Conservation (phyloP, 2,329 filamentous ascomycete species). For the Basipetospora chlamydospora region DNA sequence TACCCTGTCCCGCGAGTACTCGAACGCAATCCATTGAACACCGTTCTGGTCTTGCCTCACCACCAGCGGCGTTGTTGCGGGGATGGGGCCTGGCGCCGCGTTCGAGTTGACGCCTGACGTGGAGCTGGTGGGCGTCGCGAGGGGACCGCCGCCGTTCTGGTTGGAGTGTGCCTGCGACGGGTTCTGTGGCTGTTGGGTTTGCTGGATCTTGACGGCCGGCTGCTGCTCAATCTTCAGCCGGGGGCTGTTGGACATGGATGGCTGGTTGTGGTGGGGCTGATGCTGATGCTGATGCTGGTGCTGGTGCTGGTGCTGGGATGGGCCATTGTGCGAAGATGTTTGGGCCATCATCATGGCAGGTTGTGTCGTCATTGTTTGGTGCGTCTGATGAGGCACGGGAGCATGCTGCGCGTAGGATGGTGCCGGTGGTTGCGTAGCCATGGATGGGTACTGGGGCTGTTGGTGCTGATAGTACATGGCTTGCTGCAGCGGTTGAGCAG, state of each 20-base stretch:
- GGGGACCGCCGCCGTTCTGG: slow-evolving; percentile 25
- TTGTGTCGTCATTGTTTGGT: slow-evolving; percentile 48
- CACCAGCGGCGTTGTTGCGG: slow-evolving; percentile 86
- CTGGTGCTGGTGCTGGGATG: slow-evolving; percentile 41
- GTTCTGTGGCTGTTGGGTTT: slow-evolving; percentile 29
- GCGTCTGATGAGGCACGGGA: slow-evolving; percentile 32
- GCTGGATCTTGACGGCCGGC: slow-evolving; percentile 46
- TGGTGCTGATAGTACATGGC: slow-evolving; percentile 61
- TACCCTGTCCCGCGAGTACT: slow-evolving; percentile 90
- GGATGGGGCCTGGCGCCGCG: slow-evolving; percentile 88
- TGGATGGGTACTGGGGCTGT: slow-evolving; percentile 48
- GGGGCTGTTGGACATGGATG: slow-evolving; percentile 45
- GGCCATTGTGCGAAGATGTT: slow-evolving; percentile 38
- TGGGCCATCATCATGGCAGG: slow-evolving; percentile 55
- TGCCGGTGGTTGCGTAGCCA: slow-evolving; percentile 46
- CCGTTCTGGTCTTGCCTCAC: slow-evolving; percentile 92
- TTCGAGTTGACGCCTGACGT: slow-evolving; percentile 58
- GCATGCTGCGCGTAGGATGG: slow-evolving; percentile 48
- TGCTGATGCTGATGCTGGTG: slow-evolving; percentile 15
- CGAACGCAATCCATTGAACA: slow-evolving; percentile 97
- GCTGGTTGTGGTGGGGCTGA: slow-evolving; percentile 25
- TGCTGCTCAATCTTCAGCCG: slow-evolving; percentile 50
- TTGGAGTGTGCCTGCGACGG: slow-evolving; percentile 20
- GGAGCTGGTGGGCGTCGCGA: slow-evolving; percentile 30
- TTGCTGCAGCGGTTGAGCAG: slow-evolving; percentile 63